Conservation (phyloP, 2,329 filamentous ascomycete genomes). For the Calycina marina region DNA sequence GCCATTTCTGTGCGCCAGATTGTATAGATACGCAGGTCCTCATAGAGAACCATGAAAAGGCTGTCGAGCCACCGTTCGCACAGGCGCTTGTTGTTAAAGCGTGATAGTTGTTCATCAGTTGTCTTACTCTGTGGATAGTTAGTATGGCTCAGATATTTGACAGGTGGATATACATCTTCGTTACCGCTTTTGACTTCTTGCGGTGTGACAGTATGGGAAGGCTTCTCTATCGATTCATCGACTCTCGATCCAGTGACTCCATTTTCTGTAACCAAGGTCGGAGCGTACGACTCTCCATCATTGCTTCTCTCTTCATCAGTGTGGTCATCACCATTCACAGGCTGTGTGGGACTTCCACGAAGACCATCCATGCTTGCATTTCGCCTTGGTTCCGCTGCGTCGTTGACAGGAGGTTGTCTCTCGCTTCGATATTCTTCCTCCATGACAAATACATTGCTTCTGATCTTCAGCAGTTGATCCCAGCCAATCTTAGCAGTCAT, state of each 20-base stretch:
- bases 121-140: constrained; percentile 36
- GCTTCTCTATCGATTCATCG: constrained; percentile 51
- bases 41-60: constrained; percentile 97
- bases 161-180: constrained; percentile 40
- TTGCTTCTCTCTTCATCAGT: constrained; percentile 20
- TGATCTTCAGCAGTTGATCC: constrained; percentile 88
- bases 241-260: constrained; percentile 9
- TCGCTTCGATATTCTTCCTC: constrained; percentile 95
- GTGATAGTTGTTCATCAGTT: constrained; percentile 62
- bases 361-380: constrained; percentile 71
- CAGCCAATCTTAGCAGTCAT: constrained; percentile 95
- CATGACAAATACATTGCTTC: constrained; percentile 98
- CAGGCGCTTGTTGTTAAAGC: constrained; percentile 91
- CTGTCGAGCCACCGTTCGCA: constrained; percentile 98
- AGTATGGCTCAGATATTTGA: constrained; percentile 12
- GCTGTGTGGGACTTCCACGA: constrained; percentile 51
- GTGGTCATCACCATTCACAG: constrained; percentile 27
- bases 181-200: constrained; percentile 62
- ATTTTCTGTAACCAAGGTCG: constrained; percentile 16
- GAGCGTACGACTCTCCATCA: constrained; percentile 17
- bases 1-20: constrained; percentile 99
- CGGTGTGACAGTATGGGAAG: constrained; percentile 63
- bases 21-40: constrained; percentile 94
- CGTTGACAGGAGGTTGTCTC: constrained; percentile 43
- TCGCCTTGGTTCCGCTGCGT: constrained; percentile 33